Base-by-base conservation (phyloP, 805 yeast genomes). In the Phaffomyces antillensis region DNA sequence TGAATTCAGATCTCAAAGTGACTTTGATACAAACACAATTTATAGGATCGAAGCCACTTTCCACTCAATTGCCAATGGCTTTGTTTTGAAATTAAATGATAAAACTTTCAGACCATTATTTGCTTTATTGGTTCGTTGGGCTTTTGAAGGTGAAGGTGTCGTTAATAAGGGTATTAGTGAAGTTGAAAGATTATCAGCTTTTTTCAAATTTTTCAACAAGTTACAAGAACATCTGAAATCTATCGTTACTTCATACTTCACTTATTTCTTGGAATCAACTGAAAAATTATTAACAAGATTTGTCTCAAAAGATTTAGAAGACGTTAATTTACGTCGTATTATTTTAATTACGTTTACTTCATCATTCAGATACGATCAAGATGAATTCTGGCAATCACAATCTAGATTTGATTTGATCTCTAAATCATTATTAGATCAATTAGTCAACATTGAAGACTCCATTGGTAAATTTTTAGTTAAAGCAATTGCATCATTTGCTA, bases 361-460 rank as follows among this genome's bases (percentile, higher is more conserved):
- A 1, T 84, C 96, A 2, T 89, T 93, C 70, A 86, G 82, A 57
- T 83, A 81, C 58, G 97, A 91, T 59, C 86, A 83, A 59, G 96
- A 86, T 55, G 99, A 93, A 58, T 93, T 86, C 68, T 93, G 99
- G 99, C 83, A 85, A 47, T 79, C 88, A 38, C 83, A 83, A 42
- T 77, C 88, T 24, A 78, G 99, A 61, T 93, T 88, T 61, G 95
- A 85, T 35, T 66, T 78, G 42, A 73, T 89, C 24, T 74, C 82
- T 15, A 72, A 64, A 34, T 75, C 84, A 4, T 71, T 93, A 50
- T 67, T 85, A 47, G 66, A 66, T 23, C 96, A 89, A 68, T 68
- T 90, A 51, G 56, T 66, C 7, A 77, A 73, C 55, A 75, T 87
- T 49, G 95, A 87, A 54, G 82, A 79, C 52, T 64, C 77, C 13